Percentiles rank a stretch among this genome's conserved stretches.
These are phyloP conservation scores for Fusarium veterinarium DNA, from an alignment of 2,329 filamentous ascomycete genomes.

Conservation along the genomic window DNA sequence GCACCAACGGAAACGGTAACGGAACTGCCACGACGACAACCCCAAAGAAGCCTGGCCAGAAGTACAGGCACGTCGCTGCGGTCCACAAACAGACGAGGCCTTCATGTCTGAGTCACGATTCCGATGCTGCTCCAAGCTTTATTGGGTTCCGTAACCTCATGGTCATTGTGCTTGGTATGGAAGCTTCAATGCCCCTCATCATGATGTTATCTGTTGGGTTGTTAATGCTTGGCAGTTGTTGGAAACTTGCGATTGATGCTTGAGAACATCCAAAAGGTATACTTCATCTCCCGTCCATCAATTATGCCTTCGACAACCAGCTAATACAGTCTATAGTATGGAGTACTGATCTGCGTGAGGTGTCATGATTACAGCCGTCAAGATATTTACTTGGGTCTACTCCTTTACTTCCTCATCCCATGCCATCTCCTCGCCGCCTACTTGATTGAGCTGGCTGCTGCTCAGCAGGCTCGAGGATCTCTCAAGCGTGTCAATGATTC, in stretches of 20 bases:
- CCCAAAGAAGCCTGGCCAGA: slow-evolving; percentile 52
- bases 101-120: slow-evolving; percentile 89
- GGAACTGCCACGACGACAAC: slow-evolving; percentile 38
- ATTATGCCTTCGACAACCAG: neutral
- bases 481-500: slow-evolving; percentile 67
- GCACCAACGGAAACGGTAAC: slow-evolving; percentile 41
- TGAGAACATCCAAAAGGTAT: slow-evolving; percentile 94
- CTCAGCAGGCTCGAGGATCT: slow-evolving; percentile 78
- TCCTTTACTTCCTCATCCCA: slow-evolving; percentile 88
- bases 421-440: slow-evolving; percentile 92
- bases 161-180: slow-evolving; percentile 86
- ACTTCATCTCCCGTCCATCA: neutral
- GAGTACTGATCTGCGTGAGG: slow-evolving; percentile 89
- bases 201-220: slow-evolving; percentile 21
- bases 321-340: slow-evolving; percentile 71
- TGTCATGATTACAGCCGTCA: slow-evolving; percentile 88
- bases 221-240: slow-evolving; percentile 69
- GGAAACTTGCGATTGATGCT: slow-evolving; percentile 95
- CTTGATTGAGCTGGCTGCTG: slow-evolving; percentile 86
- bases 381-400: slow-evolving; percentile 79
- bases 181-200: slow-evolving; percentile 17
- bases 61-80: slow-evolving; percentile 93
- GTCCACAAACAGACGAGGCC: slow-evolving; percentile 78
- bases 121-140: slow-evolving; percentile 80
- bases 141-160: slow-evolving; percentile 95